These are phyloP conservation scores for Neltuma alba DNA, from an alignment of 306 rosid genomes.

Conservation along the genomic window DNA sequence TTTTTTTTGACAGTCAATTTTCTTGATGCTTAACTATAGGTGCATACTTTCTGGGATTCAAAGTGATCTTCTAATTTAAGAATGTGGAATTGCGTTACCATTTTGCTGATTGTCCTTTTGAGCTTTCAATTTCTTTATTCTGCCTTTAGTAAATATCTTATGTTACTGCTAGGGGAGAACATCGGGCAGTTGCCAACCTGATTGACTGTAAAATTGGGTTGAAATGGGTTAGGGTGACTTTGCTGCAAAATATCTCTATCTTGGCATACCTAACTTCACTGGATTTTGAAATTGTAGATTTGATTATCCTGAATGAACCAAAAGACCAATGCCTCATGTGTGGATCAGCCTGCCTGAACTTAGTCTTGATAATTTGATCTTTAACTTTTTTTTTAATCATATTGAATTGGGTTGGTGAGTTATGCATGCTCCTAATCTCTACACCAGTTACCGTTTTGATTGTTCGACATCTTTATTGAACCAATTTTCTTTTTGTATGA, in stretches of 20 bases:
- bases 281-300: neutral
- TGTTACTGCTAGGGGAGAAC: neutral
- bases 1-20: constrained; percentile 27
- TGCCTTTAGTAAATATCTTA: constrained; percentile 7
- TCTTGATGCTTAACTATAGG: neutral
- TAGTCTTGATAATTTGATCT: neutral
- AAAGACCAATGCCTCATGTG: neutral
- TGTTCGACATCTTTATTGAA: constrained; percentile 20
- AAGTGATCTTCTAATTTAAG: neutral
- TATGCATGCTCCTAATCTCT: neutral
- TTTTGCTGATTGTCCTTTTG: constrained; percentile 12
- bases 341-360: neutral
- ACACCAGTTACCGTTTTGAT: constrained; percentile 1
- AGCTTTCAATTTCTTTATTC: constrained; percentile 24
- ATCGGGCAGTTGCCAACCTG: neutral
- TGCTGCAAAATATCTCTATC: neutral
- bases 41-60: neutral
- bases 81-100: constrained; percentile 10
- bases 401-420: neutral
- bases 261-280: neutral
- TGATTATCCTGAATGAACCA: neutral
- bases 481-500: constrained; percentile 1
- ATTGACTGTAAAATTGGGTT: neutral
- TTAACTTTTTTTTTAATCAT: neutral
- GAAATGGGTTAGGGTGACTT: neutral